Base-by-base conservation (phyloP, 2,329 filamentous ascomycete species). In the Didymella lethalis region DNA sequence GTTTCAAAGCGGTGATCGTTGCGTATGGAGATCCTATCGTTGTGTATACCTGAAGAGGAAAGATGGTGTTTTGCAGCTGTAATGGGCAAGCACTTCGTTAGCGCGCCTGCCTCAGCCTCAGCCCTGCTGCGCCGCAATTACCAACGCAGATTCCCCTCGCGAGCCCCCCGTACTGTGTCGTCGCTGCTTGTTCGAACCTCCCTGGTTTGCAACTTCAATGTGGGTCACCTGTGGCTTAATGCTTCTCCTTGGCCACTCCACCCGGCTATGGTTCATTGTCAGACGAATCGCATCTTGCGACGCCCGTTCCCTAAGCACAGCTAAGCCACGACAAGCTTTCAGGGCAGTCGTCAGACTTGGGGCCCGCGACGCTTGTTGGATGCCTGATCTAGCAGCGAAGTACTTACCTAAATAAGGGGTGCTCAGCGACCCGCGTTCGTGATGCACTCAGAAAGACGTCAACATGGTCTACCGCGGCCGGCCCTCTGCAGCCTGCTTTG, bases 381-480 rank as follows among this genome's bases (percentile, higher is more conserved):
- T 43, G 48, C 38, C 44, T 32, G 20, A 12, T 18, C 12, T n/a
- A 10, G 34, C 16, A 7, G 31, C 26, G 36, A 53, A 25, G 10
- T 45, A 16, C 25, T 23, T 53, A 5, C 58, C 53, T 46, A 32
- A 29, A 38, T 32, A 54, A 57, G 48, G 18, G 46, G n/a, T 49
- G 18, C 28, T 50, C 44, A 57, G 52, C 53, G 58, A 57, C 47
- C 45, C 43, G 47, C 34, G 18, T 41, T 10, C 12, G 18, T 32
- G 26, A 10, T 16, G 20, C 41, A 41, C 40, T 12, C 6, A 25
- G 26, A 1, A 41, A 44, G 10, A 10, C 29, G 4, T 32, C 48
- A 7, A 28, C 3, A 63, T 59, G 61, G 59, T 59, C 2, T 61
- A 64, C 46, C 45, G 61, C n/a, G 62, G 64, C 20, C 51, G 59